A percentile compares a stretch with the other conserved stretches of the same genome.
Conservation (phyloP, 2,329 filamentous ascomycete species). For the Mollisia scopiformis region DNA sequence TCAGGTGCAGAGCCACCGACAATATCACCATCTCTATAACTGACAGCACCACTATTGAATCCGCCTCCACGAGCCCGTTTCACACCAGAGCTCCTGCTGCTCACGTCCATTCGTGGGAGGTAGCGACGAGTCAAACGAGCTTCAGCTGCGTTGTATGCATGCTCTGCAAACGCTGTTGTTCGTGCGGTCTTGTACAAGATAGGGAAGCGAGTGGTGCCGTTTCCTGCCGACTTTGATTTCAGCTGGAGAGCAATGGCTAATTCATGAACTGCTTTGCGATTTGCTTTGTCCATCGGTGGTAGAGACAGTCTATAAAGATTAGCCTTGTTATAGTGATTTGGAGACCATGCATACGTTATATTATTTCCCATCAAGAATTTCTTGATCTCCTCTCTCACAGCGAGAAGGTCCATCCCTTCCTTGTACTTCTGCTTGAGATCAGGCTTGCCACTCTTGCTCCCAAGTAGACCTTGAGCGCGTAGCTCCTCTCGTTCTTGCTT, state of each 20-base stretch:
- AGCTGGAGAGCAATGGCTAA: constrained; percentile 75
- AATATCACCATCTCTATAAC: constrained; percentile 82
- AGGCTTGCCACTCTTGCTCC: constrained; percentile 54
- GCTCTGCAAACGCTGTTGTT: constrained; percentile 64
- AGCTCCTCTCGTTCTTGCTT: constrained; percentile 73
- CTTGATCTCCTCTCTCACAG: constrained; percentile 74
- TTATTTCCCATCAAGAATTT: constrained; percentile 67
- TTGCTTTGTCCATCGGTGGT: constrained; percentile 80
- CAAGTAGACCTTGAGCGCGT: constrained; percentile 67
- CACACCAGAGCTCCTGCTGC: constrained; percentile 35
- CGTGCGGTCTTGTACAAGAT: constrained; percentile 74
- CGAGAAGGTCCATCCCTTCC: constrained; percentile 69
- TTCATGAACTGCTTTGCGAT: constrained; percentile 79
- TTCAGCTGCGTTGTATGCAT: constrained; percentile 53
- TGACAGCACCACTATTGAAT: constrained; percentile 46
- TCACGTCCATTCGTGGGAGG: constrained; percentile 55
- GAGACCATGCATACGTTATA: constrained; percentile 57
- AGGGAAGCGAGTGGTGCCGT: constrained; percentile 73
- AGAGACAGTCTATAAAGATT: constrained; percentile 62
- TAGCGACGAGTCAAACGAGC: constrained; percentile 54
- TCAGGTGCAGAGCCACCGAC: constrained; percentile 87
- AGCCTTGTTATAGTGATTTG: neutral
- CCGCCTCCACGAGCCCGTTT: constrained; percentile 39
- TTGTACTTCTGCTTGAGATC: constrained; percentile 71
- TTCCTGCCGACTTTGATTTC: constrained; percentile 82